Evolutionary conservation across 1,139 yeast genomes (phyloP).

Genomic region (Yamadazyma atmosphaerica): DNA sequence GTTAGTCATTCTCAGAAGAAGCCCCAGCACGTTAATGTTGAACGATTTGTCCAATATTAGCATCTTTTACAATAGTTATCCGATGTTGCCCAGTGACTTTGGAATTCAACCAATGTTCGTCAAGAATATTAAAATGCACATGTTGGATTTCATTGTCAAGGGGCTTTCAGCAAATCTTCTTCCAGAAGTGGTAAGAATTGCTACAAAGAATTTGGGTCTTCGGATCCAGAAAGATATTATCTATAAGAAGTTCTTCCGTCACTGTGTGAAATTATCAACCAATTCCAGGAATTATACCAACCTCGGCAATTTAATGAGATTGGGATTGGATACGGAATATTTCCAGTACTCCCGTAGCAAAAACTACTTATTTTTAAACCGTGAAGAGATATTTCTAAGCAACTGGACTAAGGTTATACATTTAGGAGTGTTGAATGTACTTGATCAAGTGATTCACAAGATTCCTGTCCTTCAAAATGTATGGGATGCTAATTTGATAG

Average conservation of each 20-base stretch:
- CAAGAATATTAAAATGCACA: conserved; percentile 7
- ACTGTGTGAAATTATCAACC: conserved; percentile 10
- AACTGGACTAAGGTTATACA: conserved; percentile 4
- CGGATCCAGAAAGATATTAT: conserved; percentile 6
- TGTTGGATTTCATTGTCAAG: conserved; percentile 7
- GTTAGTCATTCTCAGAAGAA: conserved; percentile 8
- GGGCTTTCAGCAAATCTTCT: conserved; percentile 2
- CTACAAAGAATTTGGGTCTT: conserved; percentile 5
- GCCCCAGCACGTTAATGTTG: conserved; percentile 8
- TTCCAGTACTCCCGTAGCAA: conserved; percentile 5
- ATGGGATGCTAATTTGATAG: not conserved
- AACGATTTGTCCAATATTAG: conserved; percentile 8
- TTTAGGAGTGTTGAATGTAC: not conserved
- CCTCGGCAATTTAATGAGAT: conserved; percentile 7
- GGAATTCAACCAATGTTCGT: conserved; percentile 10
- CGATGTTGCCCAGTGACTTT: conserved; percentile 11
- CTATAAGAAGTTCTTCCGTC: conserved; percentile 9
- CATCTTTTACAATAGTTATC: conserved; percentile 9
- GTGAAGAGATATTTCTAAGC: conserved; percentile 8
- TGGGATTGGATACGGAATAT: not conserved
- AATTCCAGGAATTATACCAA: conserved; percentile 2
- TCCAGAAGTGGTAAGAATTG: conserved; percentile 8
- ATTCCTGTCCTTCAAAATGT: not conserved
- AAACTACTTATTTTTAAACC: conserved; percentile 3
- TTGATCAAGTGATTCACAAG: not conserved